Percentiles rank a stretch among this genome's conserved stretches.
Evolutionary conservation across 2,329 filamentous ascomycete genomes (phyloP).

Genomic region (Colletotrichum paranaense): DNA sequence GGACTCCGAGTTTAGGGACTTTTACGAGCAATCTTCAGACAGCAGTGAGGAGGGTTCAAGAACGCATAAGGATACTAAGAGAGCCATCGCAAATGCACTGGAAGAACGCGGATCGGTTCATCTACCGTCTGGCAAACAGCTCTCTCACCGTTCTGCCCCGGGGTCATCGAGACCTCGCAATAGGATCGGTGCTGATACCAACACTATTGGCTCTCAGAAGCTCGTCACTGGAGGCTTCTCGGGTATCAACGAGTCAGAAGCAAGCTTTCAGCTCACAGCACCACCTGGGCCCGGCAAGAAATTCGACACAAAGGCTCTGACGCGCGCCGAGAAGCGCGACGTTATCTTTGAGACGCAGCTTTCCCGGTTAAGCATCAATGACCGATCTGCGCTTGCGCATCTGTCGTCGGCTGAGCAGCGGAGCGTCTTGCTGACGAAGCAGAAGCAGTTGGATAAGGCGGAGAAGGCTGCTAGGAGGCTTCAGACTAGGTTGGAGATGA

Average conservation of each 20-base stretch:
- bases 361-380: conserved; percentile 40
- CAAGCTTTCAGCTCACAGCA: background rate
- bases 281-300: background rate
- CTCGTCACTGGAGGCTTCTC: background rate
- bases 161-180: background rate
- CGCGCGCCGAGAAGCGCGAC: conserved; percentile 34
- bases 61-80: background rate
- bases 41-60: background rate
- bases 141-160: conserved; percentile 42
- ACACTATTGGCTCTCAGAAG: background rate
- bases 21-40: conserved; percentile 47
- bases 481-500: conserved; percentile 37
- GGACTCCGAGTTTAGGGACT: conserved; percentile 52
- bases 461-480: conserved; percentile 35
- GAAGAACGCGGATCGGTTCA: conserved; percentile 44
- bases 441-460: conserved; percentile 44
- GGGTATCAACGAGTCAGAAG: background rate
- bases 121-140: conserved; percentile 49
- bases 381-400: conserved; percentile 42
- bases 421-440: conserved; percentile 40
- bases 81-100: conserved; percentile 7
- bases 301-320: background rate
- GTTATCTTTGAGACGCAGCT: conserved; percentile 39
- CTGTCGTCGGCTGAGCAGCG: conserved; percentile 44
- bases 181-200: background rate